Conservation (phyloP, 257 asterid genomes). For the Solanum gandarillasii region DNA sequence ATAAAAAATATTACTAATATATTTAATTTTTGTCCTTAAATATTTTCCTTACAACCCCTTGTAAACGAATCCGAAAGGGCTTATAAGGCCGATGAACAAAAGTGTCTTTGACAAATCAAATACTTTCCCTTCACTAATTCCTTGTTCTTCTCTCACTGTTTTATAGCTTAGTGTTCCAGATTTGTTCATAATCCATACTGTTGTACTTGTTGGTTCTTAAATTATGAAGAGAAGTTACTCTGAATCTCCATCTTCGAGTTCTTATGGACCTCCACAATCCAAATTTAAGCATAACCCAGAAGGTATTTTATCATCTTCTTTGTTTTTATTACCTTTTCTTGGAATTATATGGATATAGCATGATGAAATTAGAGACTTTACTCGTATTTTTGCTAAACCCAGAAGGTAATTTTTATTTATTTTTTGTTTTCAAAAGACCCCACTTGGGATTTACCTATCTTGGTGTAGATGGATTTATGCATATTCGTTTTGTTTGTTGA, state of each 20-base stretch:
- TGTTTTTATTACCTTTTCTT: background rate
- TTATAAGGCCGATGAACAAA: background rate
- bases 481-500: background rate
- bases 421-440: background rate
- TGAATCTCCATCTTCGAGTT: conserved; percentile 67
- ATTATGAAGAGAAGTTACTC: conserved; percentile 74
- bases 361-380: conserved; percentile 1
- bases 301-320: conserved; percentile 22
- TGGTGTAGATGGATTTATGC: background rate
- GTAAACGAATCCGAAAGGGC: background rate
- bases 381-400: background rate
- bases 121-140: background rate
- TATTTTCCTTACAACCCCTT: background rate
- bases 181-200: background rate
- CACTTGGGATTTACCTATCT: background rate
- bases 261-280: conserved; percentile 70
- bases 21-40: background rate
- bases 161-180: background rate
- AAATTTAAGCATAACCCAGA: conserved; percentile 58
- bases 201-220: background rate
- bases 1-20: too few species aligned
- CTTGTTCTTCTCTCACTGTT: background rate
- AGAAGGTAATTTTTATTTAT: background rate
- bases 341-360: background rate
- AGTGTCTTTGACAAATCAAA: background rate